Evolutionary conservation across 306 rosid species (phyloP).

Genomic region (Quercus aquifolioides): DNA sequence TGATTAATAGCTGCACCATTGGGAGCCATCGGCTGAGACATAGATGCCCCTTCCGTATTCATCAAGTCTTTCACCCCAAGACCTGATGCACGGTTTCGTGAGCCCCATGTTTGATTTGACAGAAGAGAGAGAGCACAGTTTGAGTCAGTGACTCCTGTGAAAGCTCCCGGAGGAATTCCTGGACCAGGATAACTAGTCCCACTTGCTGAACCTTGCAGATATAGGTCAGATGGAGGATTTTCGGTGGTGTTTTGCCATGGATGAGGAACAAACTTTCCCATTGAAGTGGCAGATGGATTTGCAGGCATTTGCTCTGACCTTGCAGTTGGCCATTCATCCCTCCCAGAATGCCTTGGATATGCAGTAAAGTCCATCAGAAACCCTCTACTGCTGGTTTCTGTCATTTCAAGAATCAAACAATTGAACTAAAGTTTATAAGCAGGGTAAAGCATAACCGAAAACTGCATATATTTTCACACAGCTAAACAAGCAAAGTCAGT

Average conservation of each 20-base stretch:
- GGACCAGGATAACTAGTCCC: slow-evolving; percentile 51
- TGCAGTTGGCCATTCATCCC: slow-evolving; percentile 45
- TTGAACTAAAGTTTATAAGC: neutral
- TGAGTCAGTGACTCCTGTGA: slow-evolving; percentile 63
- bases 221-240: slow-evolving; percentile 42
- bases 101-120: slow-evolving; percentile 92
- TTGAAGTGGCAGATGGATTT: slow-evolving; percentile 29
- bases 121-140: slow-evolving; percentile 99
- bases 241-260: slow-evolving; percentile 64
- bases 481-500: neutral
- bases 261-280: slow-evolving; percentile 35
- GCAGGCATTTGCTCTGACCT: slow-evolving; percentile 47
- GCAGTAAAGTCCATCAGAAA: slow-evolving; percentile 78
- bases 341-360: slow-evolving; percentile 48
- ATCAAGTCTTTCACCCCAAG: slow-evolving; percentile 49
- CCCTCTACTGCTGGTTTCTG: slow-evolving; percentile 58
- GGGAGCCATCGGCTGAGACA: slow-evolving; percentile 51
- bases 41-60: slow-evolving; percentile 53
- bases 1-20: slow-evolving; percentile 44
- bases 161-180: slow-evolving; percentile 59
- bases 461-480: neutral
- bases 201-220: slow-evolving; percentile 57
- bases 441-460: neutral
- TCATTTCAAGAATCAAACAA: slow-evolving; percentile 16
- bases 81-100: slow-evolving; percentile 56